A percentile compares a stretch with the other conserved stretches of the same genome.
These are phyloP conservation scores for Fragaria iinumae DNA, from an alignment of 306 rosid species.

Conservation along the genomic window DNA sequence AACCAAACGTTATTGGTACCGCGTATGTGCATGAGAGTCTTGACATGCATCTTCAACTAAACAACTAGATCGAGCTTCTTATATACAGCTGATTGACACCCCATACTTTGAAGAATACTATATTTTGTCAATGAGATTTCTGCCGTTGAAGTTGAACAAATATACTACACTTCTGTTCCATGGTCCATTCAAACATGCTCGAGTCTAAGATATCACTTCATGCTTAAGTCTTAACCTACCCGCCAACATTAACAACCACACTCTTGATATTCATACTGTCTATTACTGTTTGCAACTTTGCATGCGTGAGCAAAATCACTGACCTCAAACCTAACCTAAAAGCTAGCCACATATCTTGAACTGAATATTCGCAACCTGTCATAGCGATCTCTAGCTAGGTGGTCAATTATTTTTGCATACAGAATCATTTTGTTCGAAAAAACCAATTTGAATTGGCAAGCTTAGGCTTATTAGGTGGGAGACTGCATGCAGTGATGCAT, in stretches of 20 bases:
- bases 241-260: not conserved
- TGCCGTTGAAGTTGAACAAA: constrained; percentile 1
- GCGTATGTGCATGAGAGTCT: too few relatives aligned
- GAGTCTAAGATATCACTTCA: not conserved
- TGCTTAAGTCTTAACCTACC: not conserved
- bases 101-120: not conserved
- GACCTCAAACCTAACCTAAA: not conserved
- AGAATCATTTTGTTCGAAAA: not conserved
- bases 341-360: not conserved
- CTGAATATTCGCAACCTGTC: not conserved
- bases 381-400: not conserved
- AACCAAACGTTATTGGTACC: too few relatives aligned
- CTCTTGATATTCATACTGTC: not conserved
- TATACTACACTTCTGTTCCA: not conserved
- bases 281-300: not conserved
- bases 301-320: not conserved
- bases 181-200: not conserved
- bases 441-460: not conserved
- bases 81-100: not conserved
- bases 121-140: not conserved
- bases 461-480: not conserved
- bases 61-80: not conserved
- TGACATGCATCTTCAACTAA: too few relatives aligned
- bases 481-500: not conserved
- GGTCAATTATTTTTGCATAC: not conserved